Percentiles rank a stretch among this genome's conserved stretches.
Conservation (phyloP, 352 stramenopile species). For the Phytophthora crassamura region DNA sequence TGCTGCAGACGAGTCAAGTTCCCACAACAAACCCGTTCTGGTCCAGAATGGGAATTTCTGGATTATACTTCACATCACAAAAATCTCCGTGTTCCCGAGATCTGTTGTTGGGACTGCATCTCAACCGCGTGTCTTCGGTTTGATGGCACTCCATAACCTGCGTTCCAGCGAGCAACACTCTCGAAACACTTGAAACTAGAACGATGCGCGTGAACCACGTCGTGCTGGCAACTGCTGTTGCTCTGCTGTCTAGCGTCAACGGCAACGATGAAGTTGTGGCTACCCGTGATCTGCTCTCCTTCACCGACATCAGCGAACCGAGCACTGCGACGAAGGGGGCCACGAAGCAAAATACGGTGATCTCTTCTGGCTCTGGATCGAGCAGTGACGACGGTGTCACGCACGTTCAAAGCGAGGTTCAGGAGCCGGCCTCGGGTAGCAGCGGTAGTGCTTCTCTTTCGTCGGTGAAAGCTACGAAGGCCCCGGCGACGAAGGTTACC, state of each 20-base stretch:
- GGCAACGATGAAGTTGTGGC: background rate
- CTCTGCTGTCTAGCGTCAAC: constrained; percentile 18
- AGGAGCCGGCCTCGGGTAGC: background rate
- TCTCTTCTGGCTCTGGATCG: constrained; percentile 2
- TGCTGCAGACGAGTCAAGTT: too few species aligned
- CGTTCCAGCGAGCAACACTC: background rate
- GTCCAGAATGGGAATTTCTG: too few species aligned
- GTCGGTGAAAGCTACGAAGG: background rate
- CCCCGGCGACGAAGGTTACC: background rate
- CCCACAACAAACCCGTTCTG: too few species aligned
- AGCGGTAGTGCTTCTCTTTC: constrained; percentile 9
- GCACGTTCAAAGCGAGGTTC: background rate
- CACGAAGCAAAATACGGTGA: background rate
- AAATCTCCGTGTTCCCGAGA: constrained; percentile 6
- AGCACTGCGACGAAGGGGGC: background rate
- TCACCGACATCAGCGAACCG: background rate
- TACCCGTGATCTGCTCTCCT: background rate
- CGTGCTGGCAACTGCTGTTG: constrained; percentile 13
- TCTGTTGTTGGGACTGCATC: background rate
- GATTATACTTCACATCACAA: constrained; percentile 1
- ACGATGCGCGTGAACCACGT: constrained; percentile 21
- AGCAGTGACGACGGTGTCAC: background rate
- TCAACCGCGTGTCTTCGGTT: background rate
- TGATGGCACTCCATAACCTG: background rate
- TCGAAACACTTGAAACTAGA: constrained; percentile 3